Evolutionary conservation across 352 stramenopile species (phyloP).

Genomic region (Pythium inflatum): DNA sequence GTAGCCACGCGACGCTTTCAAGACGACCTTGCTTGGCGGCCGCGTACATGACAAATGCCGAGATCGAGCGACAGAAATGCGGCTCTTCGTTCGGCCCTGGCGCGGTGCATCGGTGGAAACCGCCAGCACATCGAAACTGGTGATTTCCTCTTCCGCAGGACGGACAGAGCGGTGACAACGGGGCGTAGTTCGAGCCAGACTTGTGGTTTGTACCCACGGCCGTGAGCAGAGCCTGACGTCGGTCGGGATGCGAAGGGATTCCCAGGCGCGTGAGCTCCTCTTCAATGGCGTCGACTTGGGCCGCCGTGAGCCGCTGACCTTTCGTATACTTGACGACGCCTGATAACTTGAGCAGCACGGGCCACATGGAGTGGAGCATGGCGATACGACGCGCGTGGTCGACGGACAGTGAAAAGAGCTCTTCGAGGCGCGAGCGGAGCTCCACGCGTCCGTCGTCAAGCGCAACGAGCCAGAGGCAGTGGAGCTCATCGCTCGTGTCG

Average conservation of each 20-base stretch:
- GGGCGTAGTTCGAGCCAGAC: no score
- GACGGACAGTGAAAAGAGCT: neutral
- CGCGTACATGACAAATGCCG: neutral
- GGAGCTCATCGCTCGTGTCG: neutral
- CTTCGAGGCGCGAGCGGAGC: neutral
- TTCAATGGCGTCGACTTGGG: neutral
- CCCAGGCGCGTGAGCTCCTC: neutral
- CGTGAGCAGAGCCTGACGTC: neutral
- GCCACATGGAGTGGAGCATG: conserved; percentile 1
- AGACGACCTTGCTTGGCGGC: neutral
- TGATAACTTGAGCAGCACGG: neutral
- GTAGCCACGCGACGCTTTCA: conserved; percentile 16
- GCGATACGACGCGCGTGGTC: neutral
- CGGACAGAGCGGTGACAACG: no score
- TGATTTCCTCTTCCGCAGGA: neutral
- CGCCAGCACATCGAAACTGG: neutral
- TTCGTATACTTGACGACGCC: neutral
- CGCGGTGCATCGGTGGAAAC: conserved; percentile 1
- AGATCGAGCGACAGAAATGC: neutral
- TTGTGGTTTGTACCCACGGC: neutral
- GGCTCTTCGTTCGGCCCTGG: neutral
- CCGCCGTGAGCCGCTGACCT: neutral
- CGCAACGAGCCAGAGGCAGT: neutral
- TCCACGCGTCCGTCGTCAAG: neutral
- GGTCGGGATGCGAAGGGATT: neutral